These are phyloP conservation scores for Thraustochytrium sp. DNA, from an alignment of 352 stramenopile genomes.

Conservation along the genomic window DNA sequence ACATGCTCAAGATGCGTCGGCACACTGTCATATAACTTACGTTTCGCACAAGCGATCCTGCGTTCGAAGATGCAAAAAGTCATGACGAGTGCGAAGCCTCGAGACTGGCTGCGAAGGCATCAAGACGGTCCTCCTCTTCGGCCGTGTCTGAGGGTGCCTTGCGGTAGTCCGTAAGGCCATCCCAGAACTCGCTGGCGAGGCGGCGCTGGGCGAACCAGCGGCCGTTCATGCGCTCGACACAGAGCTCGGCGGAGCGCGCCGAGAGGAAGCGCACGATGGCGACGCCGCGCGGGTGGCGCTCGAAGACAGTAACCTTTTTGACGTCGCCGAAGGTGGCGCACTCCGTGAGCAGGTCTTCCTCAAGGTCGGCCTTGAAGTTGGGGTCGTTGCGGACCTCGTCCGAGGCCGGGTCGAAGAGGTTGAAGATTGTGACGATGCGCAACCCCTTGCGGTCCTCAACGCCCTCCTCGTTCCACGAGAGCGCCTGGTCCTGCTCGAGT, in stretches of 20 bases:
- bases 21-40: background rate
- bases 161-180: conserved; percentile 56
- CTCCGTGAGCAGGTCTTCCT: conserved; percentile 68
- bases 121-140: background rate
- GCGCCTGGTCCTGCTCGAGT: conserved; percentile 51
- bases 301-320: conserved; percentile 71
- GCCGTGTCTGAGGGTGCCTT: background rate
- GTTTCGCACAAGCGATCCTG: background rate
- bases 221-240: conserved; percentile 71
- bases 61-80: background rate
- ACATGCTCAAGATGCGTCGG: too few relatives aligned
- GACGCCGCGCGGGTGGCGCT: conserved; percentile 64
- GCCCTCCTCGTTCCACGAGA: conserved; percentile 73
- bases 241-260: conserved; percentile 64
- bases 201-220: conserved; percentile 71
- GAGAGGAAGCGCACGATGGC: conserved; percentile 72
- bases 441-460: conserved; percentile 64
- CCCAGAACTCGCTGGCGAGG: conserved; percentile 70
- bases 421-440: conserved; percentile 74
- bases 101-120: background rate
- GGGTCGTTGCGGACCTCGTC: conserved; percentile 50
- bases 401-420: conserved; percentile 73
- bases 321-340: conserved; percentile 72
- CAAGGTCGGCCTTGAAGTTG: conserved; percentile 53
- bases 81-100: background rate